Percentiles rank a stretch among this genome's conserved stretches.
phyloP scores from a whole-genome alignment of 2,329 filamentous ascomycete genomes.

The Colletotrichum salicis region DNA sequence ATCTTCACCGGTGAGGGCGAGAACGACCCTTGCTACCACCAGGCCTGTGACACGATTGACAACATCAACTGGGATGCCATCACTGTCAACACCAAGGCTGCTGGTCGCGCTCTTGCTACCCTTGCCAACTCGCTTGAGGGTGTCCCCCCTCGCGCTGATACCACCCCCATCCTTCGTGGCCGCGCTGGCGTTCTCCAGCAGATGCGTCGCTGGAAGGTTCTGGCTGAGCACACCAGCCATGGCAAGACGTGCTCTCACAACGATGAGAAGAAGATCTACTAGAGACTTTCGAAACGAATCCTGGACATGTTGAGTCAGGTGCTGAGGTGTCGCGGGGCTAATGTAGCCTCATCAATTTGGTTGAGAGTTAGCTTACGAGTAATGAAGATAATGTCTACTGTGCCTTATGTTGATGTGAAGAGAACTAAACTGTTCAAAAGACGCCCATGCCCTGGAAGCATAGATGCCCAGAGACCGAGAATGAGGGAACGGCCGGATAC shows the following conservation, averaged over 20 bases:
- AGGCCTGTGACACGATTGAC: conserved; percentile 50
- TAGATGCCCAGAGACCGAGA: too few relatives aligned
- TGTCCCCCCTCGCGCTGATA: conserved; percentile 44
- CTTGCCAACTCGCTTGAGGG: conserved; percentile 50
- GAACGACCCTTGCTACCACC: conserved; percentile 51
- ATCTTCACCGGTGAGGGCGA: conserved; percentile 53
- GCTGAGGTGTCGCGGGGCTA: too few relatives aligned
- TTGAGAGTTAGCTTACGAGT: background rate
- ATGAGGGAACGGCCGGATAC: background rate
- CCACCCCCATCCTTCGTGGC: conserved; percentile 40
- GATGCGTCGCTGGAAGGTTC: conserved; percentile 21
- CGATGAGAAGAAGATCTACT: conserved; percentile 29
- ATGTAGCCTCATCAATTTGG: background rate
- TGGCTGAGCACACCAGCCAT: conserved; percentile 25
- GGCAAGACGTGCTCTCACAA: conserved; percentile 35
- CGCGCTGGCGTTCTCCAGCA: conserved; percentile 29
- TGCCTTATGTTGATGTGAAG: too few relatives aligned
- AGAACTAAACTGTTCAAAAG: too few relatives aligned
- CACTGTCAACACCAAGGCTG: conserved; percentile 52
- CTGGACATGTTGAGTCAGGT: too few relatives aligned
- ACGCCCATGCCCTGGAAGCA: too few relatives aligned
- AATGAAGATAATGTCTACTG: background rate
- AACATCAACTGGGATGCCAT: conserved; percentile 54
- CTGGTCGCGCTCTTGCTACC: conserved; percentile 60
- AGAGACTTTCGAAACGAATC: background rate